These are phyloP conservation scores for Debaryomycetaceae sp. DNA, from an alignment of 1,139 yeast species.

Conservation along the genomic window DNA sequence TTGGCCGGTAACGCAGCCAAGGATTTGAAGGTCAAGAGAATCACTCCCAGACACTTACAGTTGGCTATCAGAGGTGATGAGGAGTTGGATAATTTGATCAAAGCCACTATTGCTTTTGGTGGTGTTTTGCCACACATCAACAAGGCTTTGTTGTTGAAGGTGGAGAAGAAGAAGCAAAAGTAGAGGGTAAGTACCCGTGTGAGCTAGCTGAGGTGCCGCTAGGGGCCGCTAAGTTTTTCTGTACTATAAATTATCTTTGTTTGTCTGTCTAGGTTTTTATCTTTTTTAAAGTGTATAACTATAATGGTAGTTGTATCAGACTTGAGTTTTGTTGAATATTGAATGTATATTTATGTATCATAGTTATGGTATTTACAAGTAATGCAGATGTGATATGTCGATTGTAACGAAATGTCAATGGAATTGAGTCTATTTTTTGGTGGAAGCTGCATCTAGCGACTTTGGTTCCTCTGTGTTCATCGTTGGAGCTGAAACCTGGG, in stretches of 20 bases:
- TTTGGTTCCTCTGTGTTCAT: no score
- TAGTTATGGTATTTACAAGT: neutral
- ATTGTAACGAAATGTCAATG: no score
- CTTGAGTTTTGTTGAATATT: neutral
- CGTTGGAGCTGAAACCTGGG: neutral
- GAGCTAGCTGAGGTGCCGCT: neutral
- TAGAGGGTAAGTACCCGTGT: conserved; percentile 9
- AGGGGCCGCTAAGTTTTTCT: conserved; percentile 6
- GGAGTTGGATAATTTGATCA: conserved; percentile 91
- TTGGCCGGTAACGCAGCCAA: conserved; percentile 99
- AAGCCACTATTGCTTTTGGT: conserved; percentile 98
- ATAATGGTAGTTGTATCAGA: conserved; percentile 1
- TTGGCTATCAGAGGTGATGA: conserved; percentile 99
- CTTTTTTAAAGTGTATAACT: conserved; percentile 5
- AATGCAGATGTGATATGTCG: neutral
- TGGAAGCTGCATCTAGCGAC: no score
- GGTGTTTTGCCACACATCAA: conserved; percentile 97
- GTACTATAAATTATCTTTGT: conserved; percentile 12
- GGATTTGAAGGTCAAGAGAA: conserved; percentile 96
- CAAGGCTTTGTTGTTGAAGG: conserved; percentile 89
- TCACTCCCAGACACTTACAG: conserved; percentile 97
- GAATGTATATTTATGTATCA: neutral
- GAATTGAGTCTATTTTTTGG: no score
- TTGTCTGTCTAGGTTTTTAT: conserved; percentile 5
- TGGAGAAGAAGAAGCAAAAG: conserved; percentile 74